Conservation (phyloP, 2,329 filamentous ascomycete genomes). For the Monilinia aucupariae region DNA sequence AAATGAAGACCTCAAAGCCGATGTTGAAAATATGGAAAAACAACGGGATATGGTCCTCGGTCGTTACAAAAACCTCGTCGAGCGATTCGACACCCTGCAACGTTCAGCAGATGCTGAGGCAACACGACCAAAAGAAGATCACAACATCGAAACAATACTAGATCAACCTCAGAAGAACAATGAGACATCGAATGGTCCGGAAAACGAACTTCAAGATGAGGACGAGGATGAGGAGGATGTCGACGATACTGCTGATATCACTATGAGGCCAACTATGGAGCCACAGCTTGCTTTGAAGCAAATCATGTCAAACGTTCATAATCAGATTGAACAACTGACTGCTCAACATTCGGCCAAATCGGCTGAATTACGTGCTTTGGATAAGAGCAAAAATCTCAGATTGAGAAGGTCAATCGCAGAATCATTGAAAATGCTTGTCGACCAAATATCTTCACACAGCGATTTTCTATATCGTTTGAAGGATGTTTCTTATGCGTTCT, state of each 20-base stretch:
- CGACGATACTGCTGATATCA: neutral
- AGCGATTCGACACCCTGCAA: slow-evolving; percentile 5
- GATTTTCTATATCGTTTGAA: slow-evolving; percentile 11
- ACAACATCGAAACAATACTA: neutral
- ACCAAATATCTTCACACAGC: slow-evolving; percentile 10
- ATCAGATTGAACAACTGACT: slow-evolving; percentile 5
- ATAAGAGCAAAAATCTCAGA: slow-evolving; percentile 11
- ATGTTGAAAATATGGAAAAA: slow-evolving; percentile 2
- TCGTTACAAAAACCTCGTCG: slow-evolving; percentile 8
- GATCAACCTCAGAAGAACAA: neutral
- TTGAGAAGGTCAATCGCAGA: slow-evolving; percentile 11
- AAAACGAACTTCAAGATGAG: neutral
- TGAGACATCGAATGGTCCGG: neutral
- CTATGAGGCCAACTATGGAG: slow-evolving; percentile 9
- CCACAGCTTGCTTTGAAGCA: slow-evolving; percentile 4
- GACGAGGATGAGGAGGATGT: neutral
- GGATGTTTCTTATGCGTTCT: slow-evolving; percentile 10
- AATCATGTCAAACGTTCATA: slow-evolving; percentile 2
- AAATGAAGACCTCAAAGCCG: neutral
- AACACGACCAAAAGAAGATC: neutral
- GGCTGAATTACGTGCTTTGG: neutral
- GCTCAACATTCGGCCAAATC: slow-evolving; percentile 9
- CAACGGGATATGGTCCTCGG: slow-evolving; percentile 6
- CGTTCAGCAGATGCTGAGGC: neutral
- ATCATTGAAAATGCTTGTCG: slow-evolving; percentile 8